phyloP scores from a whole-genome alignment of 1,284 basidiomycete species.

The Boletellus dicymbophilus region DNA sequence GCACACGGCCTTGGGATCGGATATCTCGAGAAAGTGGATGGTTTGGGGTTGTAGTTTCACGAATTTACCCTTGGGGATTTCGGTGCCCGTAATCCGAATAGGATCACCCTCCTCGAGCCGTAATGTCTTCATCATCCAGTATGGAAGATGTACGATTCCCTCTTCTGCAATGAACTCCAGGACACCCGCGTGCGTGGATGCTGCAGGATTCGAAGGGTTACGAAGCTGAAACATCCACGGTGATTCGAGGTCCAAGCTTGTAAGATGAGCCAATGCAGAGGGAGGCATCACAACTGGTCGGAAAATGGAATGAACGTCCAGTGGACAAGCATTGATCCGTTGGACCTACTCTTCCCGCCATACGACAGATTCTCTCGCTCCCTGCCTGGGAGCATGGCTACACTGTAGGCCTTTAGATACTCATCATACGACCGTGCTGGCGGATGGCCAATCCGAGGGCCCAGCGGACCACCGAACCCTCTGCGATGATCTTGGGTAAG shows the following conservation, averaged over 20 bases:
- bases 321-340: slow-evolving; percentile 10
- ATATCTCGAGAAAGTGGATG: slow-evolving; percentile 92
- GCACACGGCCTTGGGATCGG: slow-evolving; percentile 96
- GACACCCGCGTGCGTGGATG: slow-evolving; percentile 94
- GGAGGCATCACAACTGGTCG: slow-evolving; percentile 94
- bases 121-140: slow-evolving; percentile 99
- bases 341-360: slow-evolving; percentile 92
- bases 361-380: slow-evolving; percentile 89
- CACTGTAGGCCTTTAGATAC: slow-evolving; percentile 84
- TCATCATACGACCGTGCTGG: slow-evolving; percentile 74
- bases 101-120: slow-evolving; percentile 94
- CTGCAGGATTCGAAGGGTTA: slow-evolving; percentile 85
- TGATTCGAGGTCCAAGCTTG: slow-evolving; percentile 85
- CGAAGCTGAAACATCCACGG: slow-evolving; percentile 98
- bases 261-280: slow-evolving; percentile 89
- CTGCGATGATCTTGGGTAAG: slow-evolving; percentile 34
- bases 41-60: slow-evolving; percentile 98
- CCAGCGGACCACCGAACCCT: slow-evolving; percentile 54
- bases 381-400: slow-evolving; percentile 82
- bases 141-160: slow-evolving; percentile 93
- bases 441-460: slow-evolving; percentile 45
- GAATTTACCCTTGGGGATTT: slow-evolving; percentile 91
- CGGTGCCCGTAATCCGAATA: slow-evolving; percentile 87
- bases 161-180: slow-evolving; percentile 99
- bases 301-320: slow-evolving; percentile 4